Evolutionary conservation across 2,329 filamentous ascomycete species (phyloP), one percentile per base, ranked within the genome.

Genomic region (Piedraia hortae): DNA sequence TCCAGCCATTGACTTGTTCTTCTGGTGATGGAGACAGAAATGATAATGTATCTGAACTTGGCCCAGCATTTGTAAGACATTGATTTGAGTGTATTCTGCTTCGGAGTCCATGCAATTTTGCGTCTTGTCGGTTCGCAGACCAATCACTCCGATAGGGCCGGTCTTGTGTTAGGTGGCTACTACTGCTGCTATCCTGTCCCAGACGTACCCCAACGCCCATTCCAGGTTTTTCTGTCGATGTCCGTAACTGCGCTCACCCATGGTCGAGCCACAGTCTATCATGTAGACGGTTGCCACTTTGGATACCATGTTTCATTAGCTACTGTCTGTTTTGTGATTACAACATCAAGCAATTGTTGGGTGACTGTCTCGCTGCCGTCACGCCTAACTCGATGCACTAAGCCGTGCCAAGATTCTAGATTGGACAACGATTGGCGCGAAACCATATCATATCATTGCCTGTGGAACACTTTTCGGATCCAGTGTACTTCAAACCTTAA

Each of bases 201-300:
- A 97, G 21, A 93, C 61, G 47, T 90, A 97, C 29, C 64, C 63
- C 63, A 93, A 67, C 21, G 65, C 62, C 64, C 70, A 97, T 28
- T 91, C 75, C 10, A 97, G 59, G 42, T 93, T 72, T 3, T 70
- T 70, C 42, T 82, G 62, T 10, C 52, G 42, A 32, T 85, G 65
- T 12, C 70, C 75, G 47, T 62, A 56, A 34, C 64, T 61, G 34
- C 54, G 59, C 39, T 71, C 54, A 26, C 57, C 69, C 73, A 89
- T 91, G n/a, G 80, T 73, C 37, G 51, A 54, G 26, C 78, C 80
- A 12, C 91, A 54, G 47, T 97, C 85, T 28, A 97, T 49, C 34
- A 97, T 70, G 45, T 85, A 97, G 19, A 93, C 62, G 0, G 71
- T 85, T 5, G 78, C 77, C 51, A 93, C 77, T 44, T 97, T 97